phyloP scores from a whole-genome alignment of 257 asterid species.

The Perilla frutescens region DNA sequence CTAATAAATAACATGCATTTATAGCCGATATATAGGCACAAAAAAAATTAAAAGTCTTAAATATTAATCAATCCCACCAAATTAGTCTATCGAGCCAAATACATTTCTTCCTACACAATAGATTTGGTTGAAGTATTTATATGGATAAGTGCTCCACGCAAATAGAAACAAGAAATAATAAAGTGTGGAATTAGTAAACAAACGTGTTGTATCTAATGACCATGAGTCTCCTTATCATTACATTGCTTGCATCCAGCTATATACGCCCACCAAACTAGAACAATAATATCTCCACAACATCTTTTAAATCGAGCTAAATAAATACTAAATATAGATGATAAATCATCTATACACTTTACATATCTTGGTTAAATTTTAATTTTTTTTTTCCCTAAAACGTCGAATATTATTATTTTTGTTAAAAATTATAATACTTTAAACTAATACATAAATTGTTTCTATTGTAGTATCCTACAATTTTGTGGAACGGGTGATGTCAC shows the following conservation, averaged over 20 bases:
- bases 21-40: neutral
- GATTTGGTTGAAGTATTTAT: neutral
- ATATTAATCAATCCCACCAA: neutral
- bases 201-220: conserved; percentile 34
- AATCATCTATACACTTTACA: no score
- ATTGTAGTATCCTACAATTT: no score
- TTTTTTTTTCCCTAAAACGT: no score
- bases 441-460: no score
- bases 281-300: neutral
- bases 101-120: neutral
- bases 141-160: conserved; percentile 39
- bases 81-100: neutral
- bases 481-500: no score
- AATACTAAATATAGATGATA: no score
- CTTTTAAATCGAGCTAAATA: neutral
- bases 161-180: conserved; percentile 11
- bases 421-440: no score
- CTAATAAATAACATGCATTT: conserved; percentile 12
- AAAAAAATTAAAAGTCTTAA: neutral
- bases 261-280: conserved; percentile 22
- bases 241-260: neutral
- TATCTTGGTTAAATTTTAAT: no score
- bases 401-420: no score
- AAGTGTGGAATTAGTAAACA: conserved; percentile 36
- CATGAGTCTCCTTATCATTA: neutral